phyloP scores from a whole-genome alignment of 805 yeast species.

The Suhomyces kilbournensis region DNA sequence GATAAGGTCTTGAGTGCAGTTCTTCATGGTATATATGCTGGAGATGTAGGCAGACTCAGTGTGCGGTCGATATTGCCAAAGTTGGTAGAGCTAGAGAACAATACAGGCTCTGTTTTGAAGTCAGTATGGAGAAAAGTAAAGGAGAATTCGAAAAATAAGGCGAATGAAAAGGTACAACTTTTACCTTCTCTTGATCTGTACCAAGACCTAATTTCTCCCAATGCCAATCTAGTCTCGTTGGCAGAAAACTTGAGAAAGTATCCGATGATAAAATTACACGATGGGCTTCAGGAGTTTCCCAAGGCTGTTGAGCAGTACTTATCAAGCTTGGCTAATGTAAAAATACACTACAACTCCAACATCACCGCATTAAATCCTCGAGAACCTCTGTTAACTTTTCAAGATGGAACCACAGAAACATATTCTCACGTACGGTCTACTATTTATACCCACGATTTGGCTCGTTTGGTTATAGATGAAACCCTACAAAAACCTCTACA shows the following conservation, averaged over 20 bases:
- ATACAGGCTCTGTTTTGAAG: constrained; percentile 56
- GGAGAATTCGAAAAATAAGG: constrained; percentile 7
- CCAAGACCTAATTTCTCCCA: constrained; percentile 36
- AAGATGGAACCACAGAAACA: constrained; percentile 7
- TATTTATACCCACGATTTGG: constrained; percentile 43
- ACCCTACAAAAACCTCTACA: constrained; percentile 16
- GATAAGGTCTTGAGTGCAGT: constrained; percentile 73
- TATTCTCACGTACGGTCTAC: constrained; percentile 64
- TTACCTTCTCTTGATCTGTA: constrained; percentile 31
- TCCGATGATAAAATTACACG: constrained; percentile 59
- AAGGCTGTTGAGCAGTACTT: constrained; percentile 39
- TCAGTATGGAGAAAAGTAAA: constrained; percentile 37
- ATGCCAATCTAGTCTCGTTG: constrained; percentile 36
- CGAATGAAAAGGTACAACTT: background rate
- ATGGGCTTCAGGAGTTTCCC: constrained; percentile 59
- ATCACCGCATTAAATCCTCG: constrained; percentile 18
- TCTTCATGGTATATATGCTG: constrained; percentile 85
- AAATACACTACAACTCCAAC: constrained; percentile 28
- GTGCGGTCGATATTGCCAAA: constrained; percentile 56
- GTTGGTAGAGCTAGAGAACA: constrained; percentile 55
- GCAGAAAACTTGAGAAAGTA: constrained; percentile 42
- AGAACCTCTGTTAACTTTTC: background rate
- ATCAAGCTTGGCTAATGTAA: constrained; percentile 37
- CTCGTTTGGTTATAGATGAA: constrained; percentile 26
- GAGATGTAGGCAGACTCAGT: constrained; percentile 64